Percentiles rank a stretch among this genome's conserved stretches.
Conservation (phyloP, 768 basidiomycete species). For the Lepiota subincarnata region DNA sequence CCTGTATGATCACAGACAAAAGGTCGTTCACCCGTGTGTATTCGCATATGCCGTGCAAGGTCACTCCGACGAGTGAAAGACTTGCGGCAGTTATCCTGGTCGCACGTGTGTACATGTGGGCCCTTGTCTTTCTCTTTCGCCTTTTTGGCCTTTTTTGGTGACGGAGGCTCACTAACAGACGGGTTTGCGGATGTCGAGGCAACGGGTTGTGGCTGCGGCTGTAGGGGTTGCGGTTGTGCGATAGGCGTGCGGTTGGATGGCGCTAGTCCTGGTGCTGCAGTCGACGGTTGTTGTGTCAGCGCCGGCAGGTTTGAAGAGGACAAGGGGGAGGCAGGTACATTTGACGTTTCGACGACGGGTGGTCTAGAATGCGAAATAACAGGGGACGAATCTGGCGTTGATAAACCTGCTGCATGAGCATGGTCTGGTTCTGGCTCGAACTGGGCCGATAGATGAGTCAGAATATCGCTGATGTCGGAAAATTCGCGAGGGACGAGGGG, state of each 20-base stretch:
- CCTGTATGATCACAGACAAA: constrained; percentile 68
- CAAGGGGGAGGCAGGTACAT: constrained; percentile 15
- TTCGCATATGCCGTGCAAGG: constrained; percentile 79
- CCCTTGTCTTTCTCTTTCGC: constrained; percentile 41
- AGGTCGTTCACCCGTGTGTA: constrained; percentile 88
- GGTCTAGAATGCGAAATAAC: constrained; percentile 42
- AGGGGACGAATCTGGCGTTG: constrained; percentile 45
- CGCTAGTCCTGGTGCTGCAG: constrained; percentile 20
- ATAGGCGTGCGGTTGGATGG: constrained; percentile 31
- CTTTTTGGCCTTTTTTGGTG: constrained; percentile 35
- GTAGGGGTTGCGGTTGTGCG: constrained; percentile 24
- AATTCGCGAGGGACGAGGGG: constrained; percentile 55
- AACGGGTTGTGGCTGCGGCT: constrained; percentile 31
- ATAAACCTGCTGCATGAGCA: constrained; percentile 35
- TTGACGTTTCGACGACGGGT: constrained; percentile 22
- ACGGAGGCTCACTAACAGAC: constrained; percentile 22
- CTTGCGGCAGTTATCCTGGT: constrained; percentile 71
- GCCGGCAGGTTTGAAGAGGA: constrained; percentile 6
- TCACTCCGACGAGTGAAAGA: constrained; percentile 82
- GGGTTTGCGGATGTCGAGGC: constrained; percentile 47
- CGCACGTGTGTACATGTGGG: constrained; percentile 58
- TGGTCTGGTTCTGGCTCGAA: constrained; percentile 56
- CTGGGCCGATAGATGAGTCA: constrained; percentile 67
- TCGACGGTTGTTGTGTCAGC: constrained; percentile 7
- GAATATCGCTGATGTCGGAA: constrained; percentile 71